A percentile compares a stretch with the other conserved stretches of the same genome.
Evolutionary conservation across 495 filamentous ascomycete genomes (phyloP).

Genomic region (Aspergillus biplanus): DNA sequence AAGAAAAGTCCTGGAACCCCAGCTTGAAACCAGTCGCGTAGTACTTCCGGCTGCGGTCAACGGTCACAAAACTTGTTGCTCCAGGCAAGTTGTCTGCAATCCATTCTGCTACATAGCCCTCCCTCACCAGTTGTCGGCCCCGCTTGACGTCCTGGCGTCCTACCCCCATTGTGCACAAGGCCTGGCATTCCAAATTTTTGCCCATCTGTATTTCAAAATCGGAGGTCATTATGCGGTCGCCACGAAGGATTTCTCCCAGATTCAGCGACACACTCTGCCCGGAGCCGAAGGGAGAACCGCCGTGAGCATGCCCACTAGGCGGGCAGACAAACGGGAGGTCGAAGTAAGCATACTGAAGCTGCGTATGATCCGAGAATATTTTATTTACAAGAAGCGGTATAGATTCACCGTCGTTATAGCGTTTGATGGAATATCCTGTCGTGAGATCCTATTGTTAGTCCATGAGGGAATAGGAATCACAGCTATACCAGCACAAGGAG

Average conservation of each 20-base stretch:
- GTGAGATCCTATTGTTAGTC: conserved; percentile 24
- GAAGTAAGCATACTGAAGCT: conserved; percentile 92
- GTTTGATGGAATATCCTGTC: conserved; percentile 75
- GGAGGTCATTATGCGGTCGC: conserved; percentile 86
- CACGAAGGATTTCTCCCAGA: conserved; percentile 89
- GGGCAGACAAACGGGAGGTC: conserved; percentile 92
- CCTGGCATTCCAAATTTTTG: conserved; percentile 73
- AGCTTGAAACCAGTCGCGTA: conserved; percentile 96
- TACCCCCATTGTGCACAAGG: conserved; percentile 73
- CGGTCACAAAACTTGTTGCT: conserved; percentile 89
- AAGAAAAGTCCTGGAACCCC: conserved; percentile 72
- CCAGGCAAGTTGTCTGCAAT: conserved; percentile 95
- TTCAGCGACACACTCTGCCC: conserved; percentile 85
- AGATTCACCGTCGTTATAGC: conserved; percentile 76
- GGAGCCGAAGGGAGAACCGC: conserved; percentile 72
- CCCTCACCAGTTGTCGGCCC: conserved; percentile 73
- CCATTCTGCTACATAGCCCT: conserved; percentile 93
- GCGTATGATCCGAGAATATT: conserved; percentile 89
- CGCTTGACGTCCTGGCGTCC: conserved; percentile 68
- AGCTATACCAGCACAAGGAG: neutral
- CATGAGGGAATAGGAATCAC: neutral
- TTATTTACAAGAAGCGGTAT: conserved; percentile 95
- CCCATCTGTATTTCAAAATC: conserved; percentile 87
- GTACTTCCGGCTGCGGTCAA: conserved; percentile 86
- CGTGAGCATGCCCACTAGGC: conserved; percentile 69